Percentiles rank a stretch among this genome's conserved stretches.
These are phyloP conservation scores for Rhodotorula taiwanensis DNA, from an alignment of 768 basidiomycete species.

Conservation along the genomic window DNA sequence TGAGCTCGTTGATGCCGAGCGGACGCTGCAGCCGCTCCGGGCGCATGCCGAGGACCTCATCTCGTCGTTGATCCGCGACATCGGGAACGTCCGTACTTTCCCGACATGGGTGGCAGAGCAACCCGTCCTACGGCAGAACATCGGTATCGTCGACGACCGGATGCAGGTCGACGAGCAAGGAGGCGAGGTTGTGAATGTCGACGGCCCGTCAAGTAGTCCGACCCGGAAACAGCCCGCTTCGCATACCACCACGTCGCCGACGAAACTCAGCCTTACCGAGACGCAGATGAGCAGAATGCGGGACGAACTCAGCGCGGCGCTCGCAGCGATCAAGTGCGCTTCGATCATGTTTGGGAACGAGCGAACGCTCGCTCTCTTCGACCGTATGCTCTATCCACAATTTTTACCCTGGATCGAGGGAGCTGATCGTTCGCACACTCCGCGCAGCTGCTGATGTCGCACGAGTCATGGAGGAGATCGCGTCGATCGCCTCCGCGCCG, in stretches of 20 bases:
- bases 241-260: background rate
- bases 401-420: no score
- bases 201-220: no score
- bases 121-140: no score
- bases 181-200: background rate
- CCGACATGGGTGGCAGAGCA: conserved; percentile 8
- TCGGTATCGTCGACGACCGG: background rate
- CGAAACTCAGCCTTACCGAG: conserved; percentile 21
- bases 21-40: conserved; percentile 15
- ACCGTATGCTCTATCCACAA: background rate
- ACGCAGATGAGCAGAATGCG: conserved; percentile 31
- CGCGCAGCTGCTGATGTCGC: conserved; percentile 7
- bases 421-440: no score
- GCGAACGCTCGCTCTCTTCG: conserved; percentile 7
- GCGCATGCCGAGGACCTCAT: conserved; percentile 1
- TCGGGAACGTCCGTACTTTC: conserved; percentile 24
- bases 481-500: conserved; percentile 1
- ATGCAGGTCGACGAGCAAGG: background rate
- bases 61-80: conserved; percentile 17
- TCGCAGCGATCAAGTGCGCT: conserved; percentile 22
- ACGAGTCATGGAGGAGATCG: conserved; percentile 5
- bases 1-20: background rate
- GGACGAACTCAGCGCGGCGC: conserved; percentile 30
- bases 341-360: conserved; percentile 6
- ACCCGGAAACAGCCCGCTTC: no score